Conservation (phyloP, 371 early-diverging fungal species). For the Syncephalastrum racemosum region DNA sequence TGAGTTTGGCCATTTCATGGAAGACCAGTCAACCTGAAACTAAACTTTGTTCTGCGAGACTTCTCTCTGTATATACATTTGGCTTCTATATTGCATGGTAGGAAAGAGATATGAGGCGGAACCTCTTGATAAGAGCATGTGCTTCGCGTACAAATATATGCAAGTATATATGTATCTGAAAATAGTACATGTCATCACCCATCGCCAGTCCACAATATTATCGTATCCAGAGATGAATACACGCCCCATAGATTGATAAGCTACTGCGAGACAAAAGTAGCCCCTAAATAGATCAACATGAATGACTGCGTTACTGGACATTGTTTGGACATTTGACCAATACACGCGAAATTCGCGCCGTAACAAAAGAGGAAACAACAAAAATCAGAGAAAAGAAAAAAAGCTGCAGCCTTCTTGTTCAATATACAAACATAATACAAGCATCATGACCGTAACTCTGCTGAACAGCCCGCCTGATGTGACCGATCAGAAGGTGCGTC, state of each 20-base stretch:
- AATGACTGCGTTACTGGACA: background rate
- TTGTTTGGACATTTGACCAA: background rate
- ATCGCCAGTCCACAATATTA: background rate
- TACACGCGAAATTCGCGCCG: background rate
- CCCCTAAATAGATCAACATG: too few species aligned
- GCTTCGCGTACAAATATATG: constrained; percentile 12
- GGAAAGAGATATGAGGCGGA: constrained; percentile 38
- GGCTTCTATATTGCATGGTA: too few species aligned
- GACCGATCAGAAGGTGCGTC: constrained; percentile 29
- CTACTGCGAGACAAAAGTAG: too few species aligned
- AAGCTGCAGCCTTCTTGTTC: constrained; percentile 1
- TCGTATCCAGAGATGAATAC: too few species aligned
- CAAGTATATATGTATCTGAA: constrained; percentile 2
- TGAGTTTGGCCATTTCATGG: constrained; percentile 15
- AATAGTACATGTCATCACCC: constrained; percentile 7
- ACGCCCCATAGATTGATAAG: too few species aligned
- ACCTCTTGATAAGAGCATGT: constrained; percentile 36
- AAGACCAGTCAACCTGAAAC: constrained; percentile 20
- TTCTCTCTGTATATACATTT: too few species aligned
- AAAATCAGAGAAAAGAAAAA: background rate
- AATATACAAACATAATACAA: background rate
- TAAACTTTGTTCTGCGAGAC: too few species aligned
- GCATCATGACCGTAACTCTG: constrained; percentile 43
- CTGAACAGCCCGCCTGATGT: constrained; percentile 36
- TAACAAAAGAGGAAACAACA: background rate